A percentile compares a stretch with the other conserved stretches of the same genome.
phyloP scores from a whole-genome alignment of 768 basidiomycete species.

The Boletus bicolor region DNA sequence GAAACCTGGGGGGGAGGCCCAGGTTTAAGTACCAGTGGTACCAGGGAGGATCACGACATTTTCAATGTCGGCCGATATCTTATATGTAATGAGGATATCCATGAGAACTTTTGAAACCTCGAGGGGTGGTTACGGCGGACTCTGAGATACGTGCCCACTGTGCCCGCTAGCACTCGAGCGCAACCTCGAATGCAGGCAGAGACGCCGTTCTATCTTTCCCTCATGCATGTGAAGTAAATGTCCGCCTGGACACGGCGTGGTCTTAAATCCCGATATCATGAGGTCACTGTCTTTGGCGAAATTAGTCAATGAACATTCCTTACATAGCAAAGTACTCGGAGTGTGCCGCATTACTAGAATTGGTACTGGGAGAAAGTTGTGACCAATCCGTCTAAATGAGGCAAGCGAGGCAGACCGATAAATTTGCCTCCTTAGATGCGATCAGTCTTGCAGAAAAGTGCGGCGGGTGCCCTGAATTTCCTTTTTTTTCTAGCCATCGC shows the following conservation, averaged over 20 bases:
- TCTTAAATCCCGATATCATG: too few relatives aligned
- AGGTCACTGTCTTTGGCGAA: too few relatives aligned
- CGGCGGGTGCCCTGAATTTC: too few relatives aligned
- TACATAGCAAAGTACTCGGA: too few relatives aligned
- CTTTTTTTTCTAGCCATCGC: too few relatives aligned
- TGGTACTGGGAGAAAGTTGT: too few relatives aligned
- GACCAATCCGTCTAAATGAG: too few relatives aligned
- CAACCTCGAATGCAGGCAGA: neutral
- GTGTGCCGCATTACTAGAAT: too few relatives aligned
- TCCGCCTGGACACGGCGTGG: neutral
- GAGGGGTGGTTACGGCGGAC: neutral
- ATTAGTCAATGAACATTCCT: too few relatives aligned
- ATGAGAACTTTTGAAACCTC: neutral
- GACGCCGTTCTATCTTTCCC: neutral
- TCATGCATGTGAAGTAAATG: neutral
- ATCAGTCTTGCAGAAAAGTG: too few relatives aligned
- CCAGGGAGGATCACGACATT: neutral
- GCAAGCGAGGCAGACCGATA: too few relatives aligned
- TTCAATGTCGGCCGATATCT: neutral
- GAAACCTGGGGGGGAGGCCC: neutral
- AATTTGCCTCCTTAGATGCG: too few relatives aligned
- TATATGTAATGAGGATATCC: neutral
- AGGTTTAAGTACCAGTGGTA: conserved; percentile 2
- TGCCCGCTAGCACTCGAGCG: neutral
- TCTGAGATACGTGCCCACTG: neutral